Conservation (phyloP, 1,139 yeast species). For the Kodamaea ohmeri region DNA sequence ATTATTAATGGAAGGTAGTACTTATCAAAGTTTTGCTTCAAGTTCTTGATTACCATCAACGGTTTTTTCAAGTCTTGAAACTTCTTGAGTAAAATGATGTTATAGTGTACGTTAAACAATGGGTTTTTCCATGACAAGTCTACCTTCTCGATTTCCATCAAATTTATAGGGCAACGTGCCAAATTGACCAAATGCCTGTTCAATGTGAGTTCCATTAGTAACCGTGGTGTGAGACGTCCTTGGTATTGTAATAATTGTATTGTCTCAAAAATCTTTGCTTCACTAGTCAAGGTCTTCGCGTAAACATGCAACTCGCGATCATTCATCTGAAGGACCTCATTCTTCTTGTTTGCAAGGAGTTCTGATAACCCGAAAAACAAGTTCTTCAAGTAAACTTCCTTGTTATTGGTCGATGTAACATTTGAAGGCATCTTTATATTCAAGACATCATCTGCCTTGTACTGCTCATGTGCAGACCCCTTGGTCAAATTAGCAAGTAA, state of each 20-base stretch:
- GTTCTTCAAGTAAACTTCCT: conserved; percentile 19
- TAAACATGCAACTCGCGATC: conserved; percentile 22
- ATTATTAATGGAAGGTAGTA: conserved; percentile 30
- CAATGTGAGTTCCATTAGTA: conserved; percentile 29
- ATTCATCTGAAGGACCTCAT: conserved; percentile 17
- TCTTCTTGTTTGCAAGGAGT: conserved; percentile 13
- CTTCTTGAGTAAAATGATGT: conserved; percentile 36
- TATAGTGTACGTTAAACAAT: conserved; percentile 22
- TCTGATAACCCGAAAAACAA: conserved; percentile 23
- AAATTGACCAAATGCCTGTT: conserved; percentile 27
- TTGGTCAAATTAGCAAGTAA: conserved; percentile 31
- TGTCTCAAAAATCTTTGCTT: conserved; percentile 28
- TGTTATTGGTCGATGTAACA: conserved; percentile 9
- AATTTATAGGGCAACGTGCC: conserved; percentile 22
- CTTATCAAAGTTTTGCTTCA: conserved; percentile 27
- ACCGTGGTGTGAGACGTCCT: conserved; percentile 24
- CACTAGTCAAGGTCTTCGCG: conserved; percentile 23
- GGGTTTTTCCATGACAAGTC: conserved; percentile 19
- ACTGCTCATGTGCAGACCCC: conserved; percentile 34
- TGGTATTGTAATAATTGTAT: conserved; percentile 28
- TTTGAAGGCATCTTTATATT: conserved; percentile 13
- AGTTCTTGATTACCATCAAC: conserved; percentile 28
- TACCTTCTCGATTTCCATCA: conserved; percentile 11
- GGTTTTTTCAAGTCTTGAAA: conserved; percentile 34
- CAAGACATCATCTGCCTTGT: conserved; percentile 17